A percentile compares a stretch with the other conserved stretches of the same genome.
phyloP scores from a whole-genome alignment of 2,329 filamentous ascomycete genomes.

The Dissoconium aciculare region DNA sequence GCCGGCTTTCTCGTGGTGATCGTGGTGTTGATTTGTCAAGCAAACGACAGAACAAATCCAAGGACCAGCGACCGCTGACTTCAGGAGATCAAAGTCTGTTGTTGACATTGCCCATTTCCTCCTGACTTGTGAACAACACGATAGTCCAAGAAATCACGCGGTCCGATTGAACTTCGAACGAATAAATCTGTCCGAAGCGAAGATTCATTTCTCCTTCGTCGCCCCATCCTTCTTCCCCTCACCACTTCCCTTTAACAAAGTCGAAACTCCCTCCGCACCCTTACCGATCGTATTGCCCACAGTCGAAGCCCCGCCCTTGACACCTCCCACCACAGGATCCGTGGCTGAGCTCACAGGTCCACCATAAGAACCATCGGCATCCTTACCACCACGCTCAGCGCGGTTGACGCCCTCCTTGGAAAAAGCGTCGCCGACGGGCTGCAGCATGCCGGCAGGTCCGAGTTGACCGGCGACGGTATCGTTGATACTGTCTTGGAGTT shows the following conservation, averaged over 20 bases:
- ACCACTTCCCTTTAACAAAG: slow-evolving; percentile 21
- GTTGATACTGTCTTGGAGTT: slow-evolving; percentile 52
- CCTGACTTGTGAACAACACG: no score
- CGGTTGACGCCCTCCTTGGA: slow-evolving; percentile 54
- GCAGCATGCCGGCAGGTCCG: slow-evolving; percentile 51
- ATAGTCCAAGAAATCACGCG: no score
- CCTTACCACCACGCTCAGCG: slow-evolving; percentile 48
- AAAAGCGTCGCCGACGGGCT: slow-evolving; percentile 46
- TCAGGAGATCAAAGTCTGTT: no score
- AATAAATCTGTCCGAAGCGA: no score
- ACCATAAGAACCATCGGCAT: slow-evolving; percentile 41
- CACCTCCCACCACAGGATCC: slow-evolving; percentile 18
- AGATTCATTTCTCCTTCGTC: neutral
- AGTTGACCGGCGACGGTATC: slow-evolving; percentile 47
- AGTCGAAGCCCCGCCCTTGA: slow-evolving; percentile 17
- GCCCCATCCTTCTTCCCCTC: slow-evolving; percentile 20
- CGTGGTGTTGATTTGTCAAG: no score
- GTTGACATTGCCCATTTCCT: no score
- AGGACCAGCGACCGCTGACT: no score
- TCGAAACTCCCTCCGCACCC: slow-evolving; percentile 22
- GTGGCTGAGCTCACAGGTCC: slow-evolving; percentile 25
- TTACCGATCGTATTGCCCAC: slow-evolving; percentile 18
- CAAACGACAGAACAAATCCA: no score
- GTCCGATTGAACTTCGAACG: no score
- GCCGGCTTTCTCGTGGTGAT: no score